phyloP scores from a whole-genome alignment of 2,329 filamentous ascomycete genomes.

The Fusarium caatingaense region DNA sequence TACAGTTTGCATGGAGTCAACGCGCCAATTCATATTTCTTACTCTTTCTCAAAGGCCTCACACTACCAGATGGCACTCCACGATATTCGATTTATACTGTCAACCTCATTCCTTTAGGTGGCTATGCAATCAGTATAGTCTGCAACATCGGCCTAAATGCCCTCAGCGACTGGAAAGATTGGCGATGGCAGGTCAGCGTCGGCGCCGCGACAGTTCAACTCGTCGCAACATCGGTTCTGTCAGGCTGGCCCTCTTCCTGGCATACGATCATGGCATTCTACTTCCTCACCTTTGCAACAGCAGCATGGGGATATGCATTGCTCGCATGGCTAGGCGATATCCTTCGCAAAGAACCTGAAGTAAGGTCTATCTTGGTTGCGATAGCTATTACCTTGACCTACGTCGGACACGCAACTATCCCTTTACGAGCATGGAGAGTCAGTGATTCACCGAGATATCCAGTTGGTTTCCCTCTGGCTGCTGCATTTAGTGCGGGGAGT shows the following conservation, averaged over 20 bases:
- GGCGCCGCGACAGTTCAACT: conserved; percentile 57
- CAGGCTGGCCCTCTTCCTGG: conserved; percentile 38
- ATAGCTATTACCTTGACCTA: conserved; percentile 38
- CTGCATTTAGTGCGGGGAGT: conserved; percentile 37
- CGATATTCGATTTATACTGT: conserved; percentile 56
- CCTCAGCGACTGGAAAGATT: conserved; percentile 58
- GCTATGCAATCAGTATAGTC: conserved; percentile 55
- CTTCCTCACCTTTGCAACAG: conserved; percentile 52
- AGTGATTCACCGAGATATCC: conserved; percentile 39
- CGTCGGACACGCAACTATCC: conserved; percentile 39
- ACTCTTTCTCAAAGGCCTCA: conserved; percentile 49
- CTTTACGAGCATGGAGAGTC: conserved; percentile 39
- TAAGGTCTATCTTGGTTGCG: conserved; percentile 38
- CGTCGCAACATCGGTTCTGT: conserved; percentile 48
- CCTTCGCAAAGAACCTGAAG: conserved; percentile 48
- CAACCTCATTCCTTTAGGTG: conserved; percentile 62
- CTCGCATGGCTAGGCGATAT: conserved; percentile 48
- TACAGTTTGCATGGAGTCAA: conserved; percentile 51
- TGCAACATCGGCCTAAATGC: conserved; percentile 65
- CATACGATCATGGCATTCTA: conserved; percentile 49
- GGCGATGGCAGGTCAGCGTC: conserved; percentile 65
- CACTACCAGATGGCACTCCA: conserved; percentile 21
- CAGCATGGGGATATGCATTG: conserved; percentile 48
- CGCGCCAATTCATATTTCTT: conserved; percentile 53
- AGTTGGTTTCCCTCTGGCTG: conserved; percentile 33